phyloP scores from a whole-genome alignment of 2,329 filamentous ascomycete species.

The Colletotrichum spaethianum region DNA sequence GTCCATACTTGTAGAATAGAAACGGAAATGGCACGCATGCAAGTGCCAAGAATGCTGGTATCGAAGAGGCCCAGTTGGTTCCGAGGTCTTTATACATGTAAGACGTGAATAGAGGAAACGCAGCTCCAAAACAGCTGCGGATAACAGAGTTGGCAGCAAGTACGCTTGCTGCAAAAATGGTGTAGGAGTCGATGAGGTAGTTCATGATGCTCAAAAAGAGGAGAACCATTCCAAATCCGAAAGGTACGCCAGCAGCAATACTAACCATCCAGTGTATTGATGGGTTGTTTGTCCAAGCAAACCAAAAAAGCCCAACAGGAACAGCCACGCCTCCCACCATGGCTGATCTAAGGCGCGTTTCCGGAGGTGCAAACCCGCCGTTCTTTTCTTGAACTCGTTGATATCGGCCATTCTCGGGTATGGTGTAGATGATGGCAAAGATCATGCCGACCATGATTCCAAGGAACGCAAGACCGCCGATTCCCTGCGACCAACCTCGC shows the following conservation, averaged over 20 bases:
- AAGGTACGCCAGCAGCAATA: conserved; percentile 51
- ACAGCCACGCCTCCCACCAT: conserved; percentile 68
- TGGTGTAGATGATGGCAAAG: conserved; percentile 63
- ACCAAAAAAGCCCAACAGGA: conserved; percentile 70
- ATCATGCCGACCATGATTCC: conserved; percentile 79
- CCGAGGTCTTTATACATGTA: conserved; percentile 72
- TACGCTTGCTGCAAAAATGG: conserved; percentile 82
- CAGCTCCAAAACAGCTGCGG: conserved; percentile 79
- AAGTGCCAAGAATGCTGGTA: conserved; percentile 82
- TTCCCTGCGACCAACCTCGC: conserved; percentile 71
- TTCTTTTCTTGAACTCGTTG: conserved; percentile 52
- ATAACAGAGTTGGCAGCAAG: conserved; percentile 81
- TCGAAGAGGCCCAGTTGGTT: conserved; percentile 81
- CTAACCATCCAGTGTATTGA: conserved; percentile 65
- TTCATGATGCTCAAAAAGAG: conserved; percentile 69
- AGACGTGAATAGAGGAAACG: conserved; percentile 80
- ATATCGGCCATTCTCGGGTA: conserved; percentile 62
- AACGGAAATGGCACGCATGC: conserved; percentile 82
- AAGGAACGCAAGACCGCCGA: conserved; percentile 76
- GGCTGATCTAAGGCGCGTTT: conserved; percentile 67
- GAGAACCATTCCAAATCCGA: conserved; percentile 58
- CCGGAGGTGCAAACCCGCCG: conserved; percentile 67
- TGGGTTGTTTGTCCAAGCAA: conserved; percentile 68
- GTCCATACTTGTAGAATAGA: conserved; percentile 81
- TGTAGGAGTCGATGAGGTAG: conserved; percentile 70